A percentile compares a stretch with the other conserved stretches of the same genome.
These are phyloP conservation scores for Trypanosoma avium DNA, from an alignment of 208 protist species.

Conservation along the genomic window DNA sequence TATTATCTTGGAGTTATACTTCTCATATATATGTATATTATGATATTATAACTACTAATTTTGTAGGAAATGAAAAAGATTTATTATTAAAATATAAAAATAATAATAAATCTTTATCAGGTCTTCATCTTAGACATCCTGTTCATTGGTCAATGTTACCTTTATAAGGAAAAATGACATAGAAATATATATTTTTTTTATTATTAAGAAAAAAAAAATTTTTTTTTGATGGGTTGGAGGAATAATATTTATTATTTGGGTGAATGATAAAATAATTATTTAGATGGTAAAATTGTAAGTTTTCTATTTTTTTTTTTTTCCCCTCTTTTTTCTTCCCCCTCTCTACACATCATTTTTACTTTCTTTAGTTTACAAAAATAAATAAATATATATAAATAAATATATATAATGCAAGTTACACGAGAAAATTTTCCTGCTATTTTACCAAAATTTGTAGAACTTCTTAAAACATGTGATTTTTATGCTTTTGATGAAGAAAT, in stretches of 20 bases:
- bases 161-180: not conserved
- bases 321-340: not conserved
- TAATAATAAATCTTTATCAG: not conserved
- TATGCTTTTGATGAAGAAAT: slow-evolving; percentile 88
- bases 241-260: too few relatives aligned
- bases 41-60: slow-evolving; percentile 21
- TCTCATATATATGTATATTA: slow-evolving; percentile 76
- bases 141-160: slow-evolving; percentile 61
- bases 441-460: slow-evolving; percentile 61
- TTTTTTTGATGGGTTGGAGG: too few relatives aligned
- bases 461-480: slow-evolving; percentile 75
- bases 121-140: slow-evolving; percentile 46
- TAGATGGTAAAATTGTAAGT: too few relatives aligned
- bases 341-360: not conserved
- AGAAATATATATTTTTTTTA: slow-evolving; percentile 4
- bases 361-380: not conserved
- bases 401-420: slow-evolving; percentile 64
- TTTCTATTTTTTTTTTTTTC: too few relatives aligned
- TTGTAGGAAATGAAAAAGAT: not conserved
- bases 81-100: not conserved
- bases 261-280: too few relatives aligned
- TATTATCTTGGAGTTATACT: slow-evolving; percentile 50
- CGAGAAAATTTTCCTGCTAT: slow-evolving; percentile 62
- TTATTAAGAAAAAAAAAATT: not conserved
- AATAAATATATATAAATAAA: not conserved